phyloP scores from a whole-genome alignment of 495 filamentous ascomycete species.

The Hypoxylon fragiforme region DNA sequence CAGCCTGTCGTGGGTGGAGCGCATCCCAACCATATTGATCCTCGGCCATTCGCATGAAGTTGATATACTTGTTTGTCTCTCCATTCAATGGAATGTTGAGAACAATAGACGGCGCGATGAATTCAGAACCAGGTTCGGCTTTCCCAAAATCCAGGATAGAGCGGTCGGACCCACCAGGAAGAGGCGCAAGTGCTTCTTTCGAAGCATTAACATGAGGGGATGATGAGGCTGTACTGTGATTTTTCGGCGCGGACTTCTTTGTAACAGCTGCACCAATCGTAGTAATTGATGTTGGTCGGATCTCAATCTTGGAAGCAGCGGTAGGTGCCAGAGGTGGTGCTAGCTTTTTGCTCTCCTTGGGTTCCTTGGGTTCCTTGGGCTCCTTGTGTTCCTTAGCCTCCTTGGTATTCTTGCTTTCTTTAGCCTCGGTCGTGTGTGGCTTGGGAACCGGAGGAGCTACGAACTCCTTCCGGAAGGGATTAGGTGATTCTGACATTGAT shows the following conservation, averaged over 20 bases:
- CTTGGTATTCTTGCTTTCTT: too few relatives aligned
- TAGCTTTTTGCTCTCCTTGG: conserved; percentile 40
- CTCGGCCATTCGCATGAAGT: conserved; percentile 91
- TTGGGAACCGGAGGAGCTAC: conserved; percentile 42
- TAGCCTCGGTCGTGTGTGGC: conserved; percentile 37
- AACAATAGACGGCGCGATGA: conserved; percentile 74
- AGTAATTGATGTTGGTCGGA: conserved; percentile 43
- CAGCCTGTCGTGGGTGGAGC: conserved; percentile 85
- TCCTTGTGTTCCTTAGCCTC: conserved; percentile 26
- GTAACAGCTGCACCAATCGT: conserved; percentile 44
- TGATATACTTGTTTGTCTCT: conserved; percentile 84
- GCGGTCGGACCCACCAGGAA: conserved; percentile 44
- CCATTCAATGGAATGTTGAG: conserved; percentile 79
- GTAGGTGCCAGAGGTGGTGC: conserved; percentile 35
- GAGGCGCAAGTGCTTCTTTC: conserved; percentile 45
- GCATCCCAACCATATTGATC: conserved; percentile 94
- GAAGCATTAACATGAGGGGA: conserved; percentile 45
- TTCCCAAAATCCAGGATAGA: conserved; percentile 57
- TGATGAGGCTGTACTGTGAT: conserved; percentile 43
- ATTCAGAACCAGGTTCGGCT: conserved; percentile 52
- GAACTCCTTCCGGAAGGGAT: conserved; percentile 37
- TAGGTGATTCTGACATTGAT: conserved; percentile 38
- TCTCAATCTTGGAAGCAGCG: conserved; percentile 40
- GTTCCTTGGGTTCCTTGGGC: conserved; percentile 28
- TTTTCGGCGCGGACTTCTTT: conserved; percentile 45